These are phyloP conservation scores for Alisma plantagoaquatica DNA, from an alignment of 106 monocot genomes.

Conservation along the genomic window DNA sequence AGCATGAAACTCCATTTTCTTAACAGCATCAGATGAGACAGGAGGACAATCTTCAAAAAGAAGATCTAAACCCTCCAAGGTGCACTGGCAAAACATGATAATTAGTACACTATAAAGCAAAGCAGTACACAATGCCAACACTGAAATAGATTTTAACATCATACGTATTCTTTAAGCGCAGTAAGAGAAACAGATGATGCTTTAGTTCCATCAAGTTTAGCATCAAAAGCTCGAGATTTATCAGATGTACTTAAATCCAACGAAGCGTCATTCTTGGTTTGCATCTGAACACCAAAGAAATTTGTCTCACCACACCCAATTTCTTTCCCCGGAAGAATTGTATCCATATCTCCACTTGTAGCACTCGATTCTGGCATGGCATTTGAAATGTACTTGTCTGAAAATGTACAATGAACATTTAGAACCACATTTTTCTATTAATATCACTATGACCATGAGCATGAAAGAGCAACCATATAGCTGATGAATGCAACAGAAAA, in stretches of 20 bases:
- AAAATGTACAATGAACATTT: slow-evolving; percentile 2
- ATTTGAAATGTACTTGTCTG: slow-evolving; percentile 72
- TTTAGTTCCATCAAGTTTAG: too few relatives aligned
- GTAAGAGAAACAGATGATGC: slow-evolving; percentile 23
- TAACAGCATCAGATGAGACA: slow-evolving; percentile 20
- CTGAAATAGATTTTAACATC: slow-evolving; percentile 6
- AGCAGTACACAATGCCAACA: neutral
- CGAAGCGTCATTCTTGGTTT: slow-evolving; percentile 24
- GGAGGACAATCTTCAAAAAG: slow-evolving; percentile 41
- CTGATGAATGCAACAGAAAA: too few relatives aligned
- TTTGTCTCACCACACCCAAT: slow-evolving; percentile 40
- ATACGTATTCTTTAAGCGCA: slow-evolving; percentile 70
- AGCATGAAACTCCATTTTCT: slow-evolving; percentile 33
- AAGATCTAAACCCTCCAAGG: slow-evolving; percentile 56
- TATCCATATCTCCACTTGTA: slow-evolving; percentile 24
- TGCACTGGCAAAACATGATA: slow-evolving; percentile 67
- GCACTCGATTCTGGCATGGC: slow-evolving; percentile 11
- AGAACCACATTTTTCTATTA: too few relatives aligned
- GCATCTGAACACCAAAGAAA: slow-evolving; percentile 31
- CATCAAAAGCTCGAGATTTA: slow-evolving; percentile 17
- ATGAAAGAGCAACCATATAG: too few relatives aligned
- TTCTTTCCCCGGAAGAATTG: slow-evolving; percentile 30
- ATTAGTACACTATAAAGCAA: too few relatives aligned
- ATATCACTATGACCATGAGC: too few relatives aligned
- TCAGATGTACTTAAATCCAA: slow-evolving; percentile 33